Evolutionary conservation across 352 stramenopile genomes (phyloP), one percentile per base, ranked within the genome.

Genomic region (Phytophthora citrophthora): DNA sequence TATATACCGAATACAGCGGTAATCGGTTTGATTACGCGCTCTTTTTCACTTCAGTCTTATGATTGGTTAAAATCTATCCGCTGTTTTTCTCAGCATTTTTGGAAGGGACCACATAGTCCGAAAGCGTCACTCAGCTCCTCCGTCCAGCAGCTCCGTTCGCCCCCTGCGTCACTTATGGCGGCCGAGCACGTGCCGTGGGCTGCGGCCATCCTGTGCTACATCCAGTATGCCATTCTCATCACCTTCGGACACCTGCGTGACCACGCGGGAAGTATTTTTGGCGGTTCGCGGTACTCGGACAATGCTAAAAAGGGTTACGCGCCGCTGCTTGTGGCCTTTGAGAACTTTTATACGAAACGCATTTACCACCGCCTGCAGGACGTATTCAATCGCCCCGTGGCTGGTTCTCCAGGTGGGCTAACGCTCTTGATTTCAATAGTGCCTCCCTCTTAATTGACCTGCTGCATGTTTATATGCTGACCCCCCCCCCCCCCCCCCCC

Each of bases 311-410:
- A 75, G 29, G 91, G 85, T 15, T 98, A 95, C 72, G 95, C 97
- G 24, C 86, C 94, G 9, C 79, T 99, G 2, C 87, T 99, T 54
- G 96, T 98, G 58, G 91, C 88, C 5, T 99, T 96, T 79, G 97
- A 99, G 62, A 99, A 98, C 74, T 99, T 99, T 60, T 99, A 99
- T 79, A 99, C 95, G 4, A 88, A 98, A 16, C 87, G 97, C 50
- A 82, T 99, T 20, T 99, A 99, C 78, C 96, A 99, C 76, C 93
- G 97, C 18, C 97, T 99, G 51, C 95, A 98, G 72, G 86, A 94
- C 54, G 81, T 88, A 32, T 96, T 94, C 70, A 94, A 94, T 64
- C 88, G 86, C 0, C 88, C 88, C 1, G 83, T 96, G 4, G 62
- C 81, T 2, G 76, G 84, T 1, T 74, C 83, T 1, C 88, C 88